Percentiles rank a stretch among this genome's conserved stretches.
Conservation (phyloP, 2,329 filamentous ascomycete species). For the Bipolaris gigantea region DNA sequence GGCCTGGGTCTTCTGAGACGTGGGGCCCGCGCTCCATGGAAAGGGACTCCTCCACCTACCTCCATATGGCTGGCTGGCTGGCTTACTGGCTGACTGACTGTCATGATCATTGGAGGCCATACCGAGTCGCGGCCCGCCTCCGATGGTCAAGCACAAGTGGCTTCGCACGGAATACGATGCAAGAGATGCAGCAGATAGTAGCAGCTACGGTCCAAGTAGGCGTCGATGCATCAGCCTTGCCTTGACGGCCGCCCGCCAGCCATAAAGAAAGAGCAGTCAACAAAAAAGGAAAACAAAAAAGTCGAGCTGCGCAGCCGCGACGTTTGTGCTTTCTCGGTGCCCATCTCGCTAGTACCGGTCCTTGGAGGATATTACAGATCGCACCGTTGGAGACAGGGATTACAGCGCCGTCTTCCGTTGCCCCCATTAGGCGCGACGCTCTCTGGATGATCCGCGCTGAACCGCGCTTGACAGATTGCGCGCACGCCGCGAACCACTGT, state of each 20-base stretch:
- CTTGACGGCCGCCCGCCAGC: neutral
- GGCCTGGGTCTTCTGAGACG: slow-evolving; percentile 2
- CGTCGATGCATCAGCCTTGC: slow-evolving; percentile 19
- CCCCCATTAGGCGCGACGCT: slow-evolving; percentile 15
- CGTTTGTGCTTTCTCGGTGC: slow-evolving; percentile 6
- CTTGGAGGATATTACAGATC: slow-evolving; percentile 9
- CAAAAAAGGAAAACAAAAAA: neutral
- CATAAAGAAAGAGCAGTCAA: slow-evolving; percentile 5
- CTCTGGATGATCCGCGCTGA: slow-evolving; percentile 13
- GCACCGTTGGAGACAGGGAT: slow-evolving; percentile 17
- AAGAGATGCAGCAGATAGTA: slow-evolving; percentile 2
- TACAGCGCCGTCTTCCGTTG: slow-evolving; percentile 14
- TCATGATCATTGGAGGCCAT: slow-evolving; percentile 11
- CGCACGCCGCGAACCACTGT: slow-evolving; percentile 1
- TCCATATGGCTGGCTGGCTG: neutral
- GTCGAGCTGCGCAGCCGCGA: slow-evolving; percentile 9
- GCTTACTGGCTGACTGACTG: neutral
- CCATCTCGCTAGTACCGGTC: slow-evolving; percentile 4
- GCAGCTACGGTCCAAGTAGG: slow-evolving; percentile 11
- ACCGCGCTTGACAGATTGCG: slow-evolving; percentile 10
- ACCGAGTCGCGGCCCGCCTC: slow-evolving; percentile 14
- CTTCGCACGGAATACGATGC: slow-evolving; percentile 11
- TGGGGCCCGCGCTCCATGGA: neutral
- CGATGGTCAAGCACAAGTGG: slow-evolving; percentile 5
- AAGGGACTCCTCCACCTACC: neutral